Percentiles rank a stretch among this genome's conserved stretches.
Conservation (phyloP, 805 yeast species). For the Nakazawaea wyomingensis region DNA sequence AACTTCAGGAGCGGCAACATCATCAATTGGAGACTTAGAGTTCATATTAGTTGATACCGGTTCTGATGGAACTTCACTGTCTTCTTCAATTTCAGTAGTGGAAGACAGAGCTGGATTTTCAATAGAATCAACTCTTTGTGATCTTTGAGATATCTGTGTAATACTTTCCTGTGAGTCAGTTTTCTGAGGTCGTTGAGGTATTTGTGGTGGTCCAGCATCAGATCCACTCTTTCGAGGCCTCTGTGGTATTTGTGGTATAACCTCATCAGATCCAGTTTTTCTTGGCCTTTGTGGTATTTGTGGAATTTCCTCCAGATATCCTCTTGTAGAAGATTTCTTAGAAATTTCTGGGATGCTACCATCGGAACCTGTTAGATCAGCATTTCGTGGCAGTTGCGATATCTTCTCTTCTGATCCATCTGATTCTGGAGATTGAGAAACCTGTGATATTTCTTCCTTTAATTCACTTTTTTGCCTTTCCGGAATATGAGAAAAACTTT, state of each 20-base stretch:
- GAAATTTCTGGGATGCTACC: slow-evolving; percentile 14
- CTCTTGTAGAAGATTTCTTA: slow-evolving; percentile 12
- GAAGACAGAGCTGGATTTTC: neutral
- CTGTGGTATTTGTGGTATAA: slow-evolving; percentile 1
- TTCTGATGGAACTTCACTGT: no score
- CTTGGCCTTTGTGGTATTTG: slow-evolving; percentile 14
- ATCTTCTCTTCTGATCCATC: neutral
- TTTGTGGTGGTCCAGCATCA: neutral
- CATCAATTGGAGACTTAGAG: no score
- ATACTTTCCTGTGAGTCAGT: neutral
- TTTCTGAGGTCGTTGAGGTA: neutral
- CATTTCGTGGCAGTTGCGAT: no score
- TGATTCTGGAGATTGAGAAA: slow-evolving; percentile 13
- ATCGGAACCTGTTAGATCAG: no score
- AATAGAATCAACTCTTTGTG: neutral
- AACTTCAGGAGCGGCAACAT: no score
- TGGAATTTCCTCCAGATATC: slow-evolving; percentile 7
- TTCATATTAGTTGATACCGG: no score
- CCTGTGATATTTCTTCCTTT: slow-evolving; percentile 5
- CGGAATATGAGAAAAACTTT: neutral
- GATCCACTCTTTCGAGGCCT: neutral
- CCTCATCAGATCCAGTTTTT: neutral
- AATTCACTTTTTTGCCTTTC: neutral
- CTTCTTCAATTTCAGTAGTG: neutral
- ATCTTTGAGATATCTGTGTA: neutral